Conservation (phyloP, 2,329 filamentous ascomycete genomes). For the Neonectria magnoliae region DNA sequence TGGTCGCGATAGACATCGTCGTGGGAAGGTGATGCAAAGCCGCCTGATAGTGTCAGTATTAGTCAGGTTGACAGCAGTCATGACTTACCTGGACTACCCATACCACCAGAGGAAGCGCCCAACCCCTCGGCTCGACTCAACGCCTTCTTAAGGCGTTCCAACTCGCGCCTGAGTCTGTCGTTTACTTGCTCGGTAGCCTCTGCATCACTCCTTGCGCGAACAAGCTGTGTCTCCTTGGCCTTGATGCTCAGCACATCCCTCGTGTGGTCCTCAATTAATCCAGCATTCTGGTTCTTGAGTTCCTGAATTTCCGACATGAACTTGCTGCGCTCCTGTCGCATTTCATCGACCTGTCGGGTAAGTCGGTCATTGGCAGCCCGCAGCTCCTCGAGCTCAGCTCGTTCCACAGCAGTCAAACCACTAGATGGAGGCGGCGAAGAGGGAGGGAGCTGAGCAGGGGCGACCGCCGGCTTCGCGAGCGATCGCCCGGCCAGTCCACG, state of each 20-base stretch:
- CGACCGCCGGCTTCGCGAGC: conserved; percentile 76
- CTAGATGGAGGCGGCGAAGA: conserved; percentile 68
- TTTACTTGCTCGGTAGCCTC: conserved; percentile 89
- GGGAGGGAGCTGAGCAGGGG: conserved; percentile 60
- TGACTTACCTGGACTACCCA: conserved; percentile 51
- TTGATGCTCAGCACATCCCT: conserved; percentile 96
- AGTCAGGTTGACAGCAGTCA: background rate
- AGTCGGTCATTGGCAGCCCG: conserved; percentile 84
- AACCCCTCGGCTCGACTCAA: conserved; percentile 70
- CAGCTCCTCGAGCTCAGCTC: conserved; percentile 91
- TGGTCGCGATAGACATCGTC: conserved; percentile 71
- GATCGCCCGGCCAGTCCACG: conserved; percentile 87
- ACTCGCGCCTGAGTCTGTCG: conserved; percentile 84
- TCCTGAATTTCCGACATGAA: conserved; percentile 90
- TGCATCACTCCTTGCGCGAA: conserved; percentile 88
- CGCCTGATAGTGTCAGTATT: conserved; percentile 34
- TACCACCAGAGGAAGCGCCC: conserved; percentile 47
- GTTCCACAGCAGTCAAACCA: conserved; percentile 80
- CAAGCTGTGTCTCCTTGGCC: conserved; percentile 96
- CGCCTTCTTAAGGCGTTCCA: conserved; percentile 93
- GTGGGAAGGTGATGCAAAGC: conserved; percentile 61
- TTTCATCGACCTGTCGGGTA: conserved; percentile 78
- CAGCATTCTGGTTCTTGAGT: conserved; percentile 95
- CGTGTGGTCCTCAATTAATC: conserved; percentile 96
- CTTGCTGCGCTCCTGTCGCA: conserved; percentile 82